Evolutionary conservation across 1,284 basidiomycete species (phyloP).

Genomic region (Bjerkandera adusta): DNA sequence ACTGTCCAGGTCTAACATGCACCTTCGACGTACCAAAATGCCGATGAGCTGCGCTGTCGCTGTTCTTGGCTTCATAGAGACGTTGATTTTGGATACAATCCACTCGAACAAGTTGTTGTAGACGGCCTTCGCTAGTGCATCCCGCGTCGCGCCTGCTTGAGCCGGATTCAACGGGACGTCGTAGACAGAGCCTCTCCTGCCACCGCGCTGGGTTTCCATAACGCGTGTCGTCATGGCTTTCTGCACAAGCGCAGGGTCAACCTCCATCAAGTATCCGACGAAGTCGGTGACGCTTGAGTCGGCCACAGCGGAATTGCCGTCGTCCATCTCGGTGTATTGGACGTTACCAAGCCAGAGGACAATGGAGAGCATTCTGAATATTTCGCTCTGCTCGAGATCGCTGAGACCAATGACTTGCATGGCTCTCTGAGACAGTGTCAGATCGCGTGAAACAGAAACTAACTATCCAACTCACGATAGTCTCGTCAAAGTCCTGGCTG

Average conservation of each 20-base stretch:
- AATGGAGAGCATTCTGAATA: constrained; percentile 90
- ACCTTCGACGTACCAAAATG: constrained; percentile 64
- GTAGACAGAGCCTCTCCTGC: constrained; percentile 91
- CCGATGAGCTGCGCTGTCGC: constrained; percentile 87
- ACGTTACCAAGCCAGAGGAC: constrained; percentile 98
- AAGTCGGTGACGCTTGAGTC: constrained; percentile 95
- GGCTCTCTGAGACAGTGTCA: constrained; percentile 60
- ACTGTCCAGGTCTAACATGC: neutral
- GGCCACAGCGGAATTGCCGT: constrained; percentile 82
- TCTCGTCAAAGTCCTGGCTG: constrained; percentile 83
- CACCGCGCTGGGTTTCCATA: constrained; percentile 92
- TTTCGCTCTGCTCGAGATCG: constrained; percentile 85
- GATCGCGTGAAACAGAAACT: neutral
- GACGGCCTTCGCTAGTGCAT: constrained; percentile 94
- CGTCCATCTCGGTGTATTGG: constrained; percentile 85
- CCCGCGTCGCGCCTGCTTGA: constrained; percentile 86
- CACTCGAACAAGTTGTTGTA: constrained; percentile 99
- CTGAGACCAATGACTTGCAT: constrained; percentile 93
- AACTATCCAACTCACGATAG: constrained; percentile 56
- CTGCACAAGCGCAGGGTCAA: constrained; percentile 74
- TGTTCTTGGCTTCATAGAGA: constrained; percentile 89
- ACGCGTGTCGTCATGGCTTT: constrained; percentile 87
- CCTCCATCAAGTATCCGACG: constrained; percentile 92
- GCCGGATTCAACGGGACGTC: constrained; percentile 95
- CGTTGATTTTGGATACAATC: constrained; percentile 96